A percentile compares a stretch with the other conserved stretches of the same genome.
Conservation (phyloP, 176 grass and related monocot genomes). For the Chrysopogon serrulatus region DNA sequence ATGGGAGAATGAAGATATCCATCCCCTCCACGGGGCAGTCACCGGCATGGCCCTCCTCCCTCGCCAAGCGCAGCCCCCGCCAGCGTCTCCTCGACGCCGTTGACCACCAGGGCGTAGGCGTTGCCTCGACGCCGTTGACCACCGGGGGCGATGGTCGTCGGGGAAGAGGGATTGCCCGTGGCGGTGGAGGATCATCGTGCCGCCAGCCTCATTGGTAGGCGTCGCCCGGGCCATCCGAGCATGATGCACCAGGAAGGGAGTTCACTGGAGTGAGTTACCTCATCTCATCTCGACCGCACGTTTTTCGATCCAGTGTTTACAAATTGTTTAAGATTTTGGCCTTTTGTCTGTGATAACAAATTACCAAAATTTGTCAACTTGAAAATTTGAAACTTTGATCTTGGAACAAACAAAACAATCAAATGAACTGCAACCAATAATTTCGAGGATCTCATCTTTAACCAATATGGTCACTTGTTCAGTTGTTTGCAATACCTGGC, state of each 20-base stretch:
- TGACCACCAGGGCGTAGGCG: neutral
- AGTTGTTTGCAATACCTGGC: neutral
- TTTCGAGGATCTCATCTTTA: neutral
- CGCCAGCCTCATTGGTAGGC: too few species aligned
- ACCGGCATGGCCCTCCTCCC: neutral
- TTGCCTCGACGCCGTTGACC: neutral
- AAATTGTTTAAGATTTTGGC: neutral
- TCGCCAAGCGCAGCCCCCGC: conserved; percentile 12
- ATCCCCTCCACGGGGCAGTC: neutral
- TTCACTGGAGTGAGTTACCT: neutral
- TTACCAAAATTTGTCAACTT: neutral
- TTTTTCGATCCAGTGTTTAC: neutral
- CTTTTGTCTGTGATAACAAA: neutral
- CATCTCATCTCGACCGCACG: neutral
- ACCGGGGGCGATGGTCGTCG: neutral
- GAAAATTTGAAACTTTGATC: neutral
- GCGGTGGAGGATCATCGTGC: conserved; percentile 27
- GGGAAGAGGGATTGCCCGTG: conserved; percentile 28
- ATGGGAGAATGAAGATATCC: neutral
- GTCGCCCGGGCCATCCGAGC: too few species aligned
- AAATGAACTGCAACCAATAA: neutral
- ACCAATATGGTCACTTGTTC: neutral
- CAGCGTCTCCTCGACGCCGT: conserved; percentile 17
- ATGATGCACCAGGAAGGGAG: too few species aligned
- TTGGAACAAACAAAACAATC: neutral